Evolutionary conservation across 345 rosid species (phyloP).

Genomic region (thale cress (Arabidopsis thaliana)): DNA sequence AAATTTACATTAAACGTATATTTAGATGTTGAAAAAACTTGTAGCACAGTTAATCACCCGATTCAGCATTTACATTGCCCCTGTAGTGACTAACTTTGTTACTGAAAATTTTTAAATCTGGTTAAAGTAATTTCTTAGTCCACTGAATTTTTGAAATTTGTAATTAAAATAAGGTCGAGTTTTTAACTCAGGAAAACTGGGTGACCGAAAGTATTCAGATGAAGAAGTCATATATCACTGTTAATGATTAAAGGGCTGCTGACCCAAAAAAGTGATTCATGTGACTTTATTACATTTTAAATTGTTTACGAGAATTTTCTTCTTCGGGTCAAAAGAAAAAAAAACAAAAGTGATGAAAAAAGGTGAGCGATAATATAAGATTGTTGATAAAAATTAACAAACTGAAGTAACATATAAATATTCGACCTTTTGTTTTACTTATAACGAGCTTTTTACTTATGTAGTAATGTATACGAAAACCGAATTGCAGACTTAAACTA

Average conservation of each 20-base stretch:
- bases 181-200: not conserved
- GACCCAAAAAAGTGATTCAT: not conserved
- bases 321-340: conserved; percentile 12
- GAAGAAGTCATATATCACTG: conserved; percentile 1
- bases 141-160: no score
- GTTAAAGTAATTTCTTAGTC: no score
- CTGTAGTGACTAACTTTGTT: no score
- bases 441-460: no score
- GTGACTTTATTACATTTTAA: not conserved
- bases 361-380: not conserved
- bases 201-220: conserved; percentile 2
- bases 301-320: not conserved
- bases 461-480: no score
- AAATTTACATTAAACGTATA: not conserved
- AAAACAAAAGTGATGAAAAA: conserved; percentile 9
- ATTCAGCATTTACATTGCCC: no score
- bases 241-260: conserved; percentile 6
- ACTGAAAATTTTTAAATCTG: no score
- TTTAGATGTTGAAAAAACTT: no score
- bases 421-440: not conserved
- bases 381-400: not conserved
- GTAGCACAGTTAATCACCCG: no score
- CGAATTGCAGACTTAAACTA: not conserved
- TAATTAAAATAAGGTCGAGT: no score
- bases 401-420: not conserved